Base-by-base conservation (phyloP, 495 filamentous ascomycete genomes). In the Trichoderma parareesei region DNA sequence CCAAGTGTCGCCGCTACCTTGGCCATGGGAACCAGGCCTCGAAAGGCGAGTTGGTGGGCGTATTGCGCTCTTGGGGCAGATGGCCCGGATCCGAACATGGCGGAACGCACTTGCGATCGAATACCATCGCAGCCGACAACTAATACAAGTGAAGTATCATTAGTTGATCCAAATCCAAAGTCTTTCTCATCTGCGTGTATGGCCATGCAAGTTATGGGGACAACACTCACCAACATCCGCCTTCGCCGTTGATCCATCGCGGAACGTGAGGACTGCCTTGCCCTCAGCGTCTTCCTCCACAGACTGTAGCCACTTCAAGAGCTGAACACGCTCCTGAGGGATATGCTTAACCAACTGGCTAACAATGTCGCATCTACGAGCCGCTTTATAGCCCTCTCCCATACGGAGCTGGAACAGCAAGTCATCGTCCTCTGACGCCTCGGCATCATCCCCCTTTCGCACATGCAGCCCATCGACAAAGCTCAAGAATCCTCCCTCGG, bases 51-150 rank as follows among this genome's bases (percentile, higher is more conserved):
- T 41, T 7, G 8, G 11, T 61, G 33, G 13, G 59, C 2, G 59
- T 61, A 61, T 14, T n/a, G 13, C 13, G 55, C 13, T 20, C 16
- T 13, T 41, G 59, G 20, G 59, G 37, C 11, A 18, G 20, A 61
- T 11, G 13, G 5, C 33, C 59, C 10, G 35, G 59, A 16, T 55
- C 59, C 59, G 1, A 61, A 16, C 7, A 61, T 18, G 20, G 20
- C 20, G 16, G 7, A 14, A 4, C 59, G 59, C n/a, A 61, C 59
- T 18, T 38, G 59, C 33, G 59, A 61, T 13, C 20, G 38, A 10
- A 61, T 61, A 6, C 59, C 59, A 61, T 61, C 59, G 11, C 59
- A 61, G 20, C 5, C 59, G 20, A 61, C 20, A 35, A 61, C 59
- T 61, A 38, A 38, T 8, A 61, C 33, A 38, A 27, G 27, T 27